Conservation (phyloP, 805 yeast genomes). For the Candida dendrica region DNA sequence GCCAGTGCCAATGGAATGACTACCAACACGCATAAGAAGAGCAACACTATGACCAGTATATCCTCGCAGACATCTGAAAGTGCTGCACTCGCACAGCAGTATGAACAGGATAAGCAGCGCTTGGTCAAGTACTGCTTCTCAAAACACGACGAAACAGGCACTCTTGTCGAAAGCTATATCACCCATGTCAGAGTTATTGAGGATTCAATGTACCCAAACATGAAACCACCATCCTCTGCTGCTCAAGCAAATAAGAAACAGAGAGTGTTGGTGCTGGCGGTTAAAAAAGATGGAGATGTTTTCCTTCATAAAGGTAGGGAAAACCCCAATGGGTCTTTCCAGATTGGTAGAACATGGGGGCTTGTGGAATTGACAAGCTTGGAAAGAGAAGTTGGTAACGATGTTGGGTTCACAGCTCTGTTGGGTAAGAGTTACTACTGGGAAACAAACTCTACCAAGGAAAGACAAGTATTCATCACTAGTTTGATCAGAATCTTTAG, state of each 20-base stretch:
- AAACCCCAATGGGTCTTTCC: conserved; percentile 65
- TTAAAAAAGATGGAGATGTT: conserved; percentile 59
- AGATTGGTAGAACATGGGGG: conserved; percentile 91
- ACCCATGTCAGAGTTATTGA: conserved; percentile 75
- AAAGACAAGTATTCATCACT: conserved; percentile 50
- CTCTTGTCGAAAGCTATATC: conserved; percentile 50
- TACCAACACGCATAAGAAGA: conserved; percentile 26
- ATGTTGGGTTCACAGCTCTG: conserved; percentile 49
- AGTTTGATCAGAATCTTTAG: conserved; percentile 45
- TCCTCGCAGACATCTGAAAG: conserved; percentile 24
- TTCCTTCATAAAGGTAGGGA: conserved; percentile 81
- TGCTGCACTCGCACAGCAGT: conserved; percentile 44
- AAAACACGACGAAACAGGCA: conserved; percentile 34
- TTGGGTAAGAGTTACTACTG: conserved; percentile 81
- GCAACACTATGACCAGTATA: conserved; percentile 18
- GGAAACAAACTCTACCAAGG: conserved; percentile 56
- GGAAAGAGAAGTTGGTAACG: conserved; percentile 44
- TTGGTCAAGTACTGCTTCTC: conserved; percentile 45
- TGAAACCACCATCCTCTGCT: conserved; percentile 57
- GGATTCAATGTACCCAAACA: conserved; percentile 61
- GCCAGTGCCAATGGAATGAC: conserved; percentile 12
- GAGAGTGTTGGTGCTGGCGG: conserved; percentile 50
- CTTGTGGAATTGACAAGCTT: conserved; percentile 59
- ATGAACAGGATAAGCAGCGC: conserved; percentile 44
- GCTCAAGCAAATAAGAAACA: conserved; percentile 45